A percentile compares a stretch with the other conserved stretches of the same genome.
Evolutionary conservation across 1,139 yeast species (phyloP).

Genomic region (Nakaseomyces glabratus): DNA sequence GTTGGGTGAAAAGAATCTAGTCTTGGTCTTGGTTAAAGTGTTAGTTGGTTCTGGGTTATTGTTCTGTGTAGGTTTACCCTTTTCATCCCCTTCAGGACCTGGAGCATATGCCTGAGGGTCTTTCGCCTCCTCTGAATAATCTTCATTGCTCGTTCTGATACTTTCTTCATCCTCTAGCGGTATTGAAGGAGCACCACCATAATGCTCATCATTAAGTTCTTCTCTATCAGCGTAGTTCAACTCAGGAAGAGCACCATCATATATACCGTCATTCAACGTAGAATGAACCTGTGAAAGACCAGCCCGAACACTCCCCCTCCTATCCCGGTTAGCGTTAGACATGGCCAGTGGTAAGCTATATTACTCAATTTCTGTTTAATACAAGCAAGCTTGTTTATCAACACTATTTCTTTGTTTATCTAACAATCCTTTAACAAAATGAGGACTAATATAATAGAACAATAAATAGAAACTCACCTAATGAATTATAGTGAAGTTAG

Average conservation of each 20-base stretch:
- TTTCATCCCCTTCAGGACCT: background rate
- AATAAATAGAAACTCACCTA: too few relatives aligned
- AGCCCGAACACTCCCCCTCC: too few relatives aligned
- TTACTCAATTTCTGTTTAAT: too few relatives aligned
- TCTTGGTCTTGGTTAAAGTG: background rate
- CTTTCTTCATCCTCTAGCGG: constrained; percentile 2
- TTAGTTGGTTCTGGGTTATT: constrained; percentile 8
- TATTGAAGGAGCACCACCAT: background rate
- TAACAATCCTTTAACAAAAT: too few relatives aligned
- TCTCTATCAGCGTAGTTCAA: background rate
- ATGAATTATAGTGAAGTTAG: too few relatives aligned
- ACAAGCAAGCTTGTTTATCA: too few relatives aligned
- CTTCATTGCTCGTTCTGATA: background rate
- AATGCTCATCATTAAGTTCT: constrained; percentile 1
- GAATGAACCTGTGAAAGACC: too few relatives aligned
- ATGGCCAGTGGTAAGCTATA: too few relatives aligned
- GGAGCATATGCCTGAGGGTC: background rate
- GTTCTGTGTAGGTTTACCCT: background rate
- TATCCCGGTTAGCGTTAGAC: too few relatives aligned
- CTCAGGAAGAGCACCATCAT: constrained; percentile 4
- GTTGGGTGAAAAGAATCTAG: constrained; percentile 12
- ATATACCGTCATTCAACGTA: constrained; percentile 1
- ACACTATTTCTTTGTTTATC: too few relatives aligned
- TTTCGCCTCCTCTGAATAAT: background rate
- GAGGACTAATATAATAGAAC: too few relatives aligned